Evolutionary conservation across 2,329 filamentous ascomycete species (phyloP), one percentile per base, ranked within the genome.

Genomic region (Colletotrichum tamarilloi): DNA sequence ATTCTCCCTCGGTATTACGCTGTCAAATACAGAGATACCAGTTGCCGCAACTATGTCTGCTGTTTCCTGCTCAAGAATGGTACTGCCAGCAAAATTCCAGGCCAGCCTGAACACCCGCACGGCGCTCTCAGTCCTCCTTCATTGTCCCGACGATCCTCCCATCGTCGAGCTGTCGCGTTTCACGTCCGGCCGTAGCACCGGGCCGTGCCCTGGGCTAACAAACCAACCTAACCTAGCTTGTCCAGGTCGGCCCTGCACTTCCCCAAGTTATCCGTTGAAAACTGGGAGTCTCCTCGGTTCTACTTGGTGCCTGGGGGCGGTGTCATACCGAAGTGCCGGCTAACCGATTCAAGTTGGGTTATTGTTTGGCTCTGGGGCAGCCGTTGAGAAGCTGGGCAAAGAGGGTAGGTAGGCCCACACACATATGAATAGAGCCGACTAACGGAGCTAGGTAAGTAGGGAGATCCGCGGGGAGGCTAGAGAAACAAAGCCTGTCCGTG

Each of bases 151-250:
- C 67, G 67, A 73, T 71, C 66, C 16, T 62, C 49, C 35, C 46
- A 26, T 62, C 38, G 55, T 49, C 28, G 30, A 71, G 60, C 67
- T 73, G 71, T 73, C 67, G 67, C 12, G 71, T 73, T 73, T 73
- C 71, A 71, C 38, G 26, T 62, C 38, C 28, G 26, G 56, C 67
- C 71, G 67, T 57, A 62, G 67, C 60, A 60, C 71, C 55, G 46
- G 60, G 56, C 71, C 71, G 71, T 73, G 71, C 71, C 56, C 71
- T 57, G 28, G 46, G 14, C 55, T 26, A n/a, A 28, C 22, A 12
- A 53, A 19, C 19, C 22, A 58, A 11, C 32, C 57, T 38, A n/a
- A 35, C 58, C n/a, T 35, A 35, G 32, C 32, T 35, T 9, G 11
- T 32, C 30, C 55, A 49, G 9, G 12, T 30, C 55, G 11, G 35